phyloP scores from a whole-genome alignment of 768 basidiomycete genomes.

The Galerina sulciceps region DNA sequence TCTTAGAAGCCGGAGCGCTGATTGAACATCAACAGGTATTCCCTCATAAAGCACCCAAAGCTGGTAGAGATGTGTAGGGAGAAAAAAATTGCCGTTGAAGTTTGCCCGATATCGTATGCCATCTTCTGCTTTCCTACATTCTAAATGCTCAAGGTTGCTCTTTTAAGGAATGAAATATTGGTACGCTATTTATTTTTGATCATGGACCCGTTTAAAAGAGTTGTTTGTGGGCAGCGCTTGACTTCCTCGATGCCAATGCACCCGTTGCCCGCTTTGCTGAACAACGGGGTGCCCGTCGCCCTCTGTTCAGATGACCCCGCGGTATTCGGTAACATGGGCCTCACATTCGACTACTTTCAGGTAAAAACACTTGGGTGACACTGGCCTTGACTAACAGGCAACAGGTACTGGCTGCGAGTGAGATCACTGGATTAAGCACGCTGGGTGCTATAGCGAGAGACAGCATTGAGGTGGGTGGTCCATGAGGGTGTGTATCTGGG shows the following conservation, averaged over 20 bases:
- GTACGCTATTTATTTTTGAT: constrained; percentile 35
- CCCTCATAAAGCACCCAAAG: constrained; percentile 77
- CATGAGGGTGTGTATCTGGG: not conserved
- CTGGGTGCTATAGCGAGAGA: constrained; percentile 67
- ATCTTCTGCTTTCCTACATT: not conserved
- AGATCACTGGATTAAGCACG: constrained; percentile 65
- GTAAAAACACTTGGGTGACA: constrained; percentile 31
- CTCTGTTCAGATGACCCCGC: constrained; percentile 79
- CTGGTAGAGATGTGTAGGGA: constrained; percentile 71
- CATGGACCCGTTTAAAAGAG: not conserved
- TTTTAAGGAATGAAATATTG: constrained; percentile 70
- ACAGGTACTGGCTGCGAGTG: constrained; percentile 70
- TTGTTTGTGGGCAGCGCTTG: constrained; percentile 50
- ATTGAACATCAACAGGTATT: constrained; percentile 54
- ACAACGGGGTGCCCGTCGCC: constrained; percentile 73
- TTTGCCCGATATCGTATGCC: constrained; percentile 82
- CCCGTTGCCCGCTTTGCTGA: constrained; percentile 71
- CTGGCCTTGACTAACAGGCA: not conserved
- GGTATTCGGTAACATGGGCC: constrained; percentile 77
- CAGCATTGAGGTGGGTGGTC: constrained; percentile 56
- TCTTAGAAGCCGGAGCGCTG: not conserved
- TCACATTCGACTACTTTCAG: constrained; percentile 82
- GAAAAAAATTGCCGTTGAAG: constrained; percentile 66
- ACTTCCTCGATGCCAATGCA: constrained; percentile 84
- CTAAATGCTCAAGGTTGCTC: not conserved